These are phyloP conservation scores for Inga leiocalycina DNA, from an alignment of 306 rosid genomes.

Conservation along the genomic window DNA sequence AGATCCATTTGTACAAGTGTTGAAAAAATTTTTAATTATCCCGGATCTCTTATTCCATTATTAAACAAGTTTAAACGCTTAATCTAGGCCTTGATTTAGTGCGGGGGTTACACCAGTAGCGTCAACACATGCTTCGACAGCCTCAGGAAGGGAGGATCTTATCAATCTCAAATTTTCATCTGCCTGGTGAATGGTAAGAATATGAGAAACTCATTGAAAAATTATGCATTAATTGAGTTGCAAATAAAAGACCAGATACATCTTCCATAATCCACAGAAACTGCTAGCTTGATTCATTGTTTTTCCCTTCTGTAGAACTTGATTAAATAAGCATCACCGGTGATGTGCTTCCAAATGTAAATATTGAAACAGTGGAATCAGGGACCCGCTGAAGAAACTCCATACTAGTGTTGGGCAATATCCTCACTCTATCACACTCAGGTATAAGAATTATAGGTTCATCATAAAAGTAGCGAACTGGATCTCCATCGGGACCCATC, in stretches of 20 bases:
- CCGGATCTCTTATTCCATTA: too few species aligned
- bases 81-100: too few species aligned
- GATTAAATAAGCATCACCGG: constrained; percentile 39
- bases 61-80: too few species aligned
- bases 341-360: constrained; percentile 93
- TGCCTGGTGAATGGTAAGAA: constrained; percentile 64
- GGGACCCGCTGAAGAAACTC: constrained; percentile 96
- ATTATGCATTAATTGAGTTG: constrained; percentile 20
- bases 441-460: constrained; percentile 88
- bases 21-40: too few species aligned
- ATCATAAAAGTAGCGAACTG: constrained; percentile 83
- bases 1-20: too few species aligned
- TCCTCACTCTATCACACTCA: constrained; percentile 96
- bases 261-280: constrained; percentile 22
- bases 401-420: constrained; percentile 83
- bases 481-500: constrained; percentile 98
- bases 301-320: constrained; percentile 10
- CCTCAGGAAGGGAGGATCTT: constrained; percentile 82
- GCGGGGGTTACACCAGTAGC: too few species aligned
- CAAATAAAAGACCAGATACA: constrained; percentile 24
- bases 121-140: constrained; percentile 94
- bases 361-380: constrained; percentile 90
- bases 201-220: constrained; percentile 32
- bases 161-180: constrained; percentile 98
- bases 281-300: constrained; percentile 21